Evolutionary conservation across 345 rosid species (phyloP).

Genomic region (Melastoma malabathricum): DNA sequence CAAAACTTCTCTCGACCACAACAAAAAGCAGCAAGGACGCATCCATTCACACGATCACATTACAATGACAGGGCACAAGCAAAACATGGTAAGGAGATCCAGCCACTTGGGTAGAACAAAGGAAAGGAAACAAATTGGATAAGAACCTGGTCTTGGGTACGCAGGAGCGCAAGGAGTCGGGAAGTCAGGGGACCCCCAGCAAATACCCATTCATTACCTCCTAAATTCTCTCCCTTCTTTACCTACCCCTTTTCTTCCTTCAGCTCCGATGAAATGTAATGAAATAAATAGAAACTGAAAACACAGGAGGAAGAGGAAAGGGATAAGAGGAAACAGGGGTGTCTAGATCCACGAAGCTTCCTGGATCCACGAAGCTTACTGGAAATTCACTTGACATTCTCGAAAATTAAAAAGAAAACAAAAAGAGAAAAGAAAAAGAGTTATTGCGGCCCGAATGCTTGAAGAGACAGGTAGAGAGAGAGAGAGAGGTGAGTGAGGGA

Average conservation of each 20-base stretch:
- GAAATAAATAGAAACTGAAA: too few species aligned
- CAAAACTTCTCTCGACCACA: too few species aligned
- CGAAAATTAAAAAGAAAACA: too few species aligned
- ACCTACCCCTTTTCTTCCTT: background rate
- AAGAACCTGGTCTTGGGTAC: constrained; percentile 8
- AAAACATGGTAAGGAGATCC: background rate
- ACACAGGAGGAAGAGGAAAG: too few species aligned
- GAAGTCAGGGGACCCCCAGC: constrained; percentile 15
- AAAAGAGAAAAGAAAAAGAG: too few species aligned
- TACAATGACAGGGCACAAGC: background rate
- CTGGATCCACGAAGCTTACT: too few species aligned
- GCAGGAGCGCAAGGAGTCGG: constrained; percentile 10
- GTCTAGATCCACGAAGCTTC: too few species aligned
- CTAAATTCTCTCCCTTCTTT: background rate
- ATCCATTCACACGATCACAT: constrained; percentile 1
- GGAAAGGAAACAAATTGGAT: background rate
- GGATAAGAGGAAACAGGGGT: background rate
- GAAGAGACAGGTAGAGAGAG: too few species aligned
- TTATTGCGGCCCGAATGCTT: too few species aligned
- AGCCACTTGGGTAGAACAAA: background rate
- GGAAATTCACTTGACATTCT: too few species aligned
- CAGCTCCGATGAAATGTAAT: background rate
- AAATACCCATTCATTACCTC: constrained; percentile 9
- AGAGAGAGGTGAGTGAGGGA: too few species aligned
- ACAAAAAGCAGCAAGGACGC: too few species aligned